A percentile compares a stretch with the other conserved stretches of the same genome.
Evolutionary conservation across 2,329 filamentous ascomycete species (phyloP).

Genomic region (Hymenoscyphus scutula): DNA sequence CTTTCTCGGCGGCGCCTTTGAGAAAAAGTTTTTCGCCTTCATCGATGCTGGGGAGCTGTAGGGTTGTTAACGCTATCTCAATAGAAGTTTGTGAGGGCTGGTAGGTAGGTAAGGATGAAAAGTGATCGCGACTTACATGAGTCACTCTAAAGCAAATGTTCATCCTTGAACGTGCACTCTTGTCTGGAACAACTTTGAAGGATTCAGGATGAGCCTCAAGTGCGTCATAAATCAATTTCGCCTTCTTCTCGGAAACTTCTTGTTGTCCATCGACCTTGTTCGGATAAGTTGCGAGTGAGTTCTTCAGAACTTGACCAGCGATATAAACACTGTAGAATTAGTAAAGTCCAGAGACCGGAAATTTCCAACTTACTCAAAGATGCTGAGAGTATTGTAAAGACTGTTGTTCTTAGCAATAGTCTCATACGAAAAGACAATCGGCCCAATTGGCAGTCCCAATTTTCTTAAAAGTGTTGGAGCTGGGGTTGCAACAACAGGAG

Average conservation of each 20-base stretch:
- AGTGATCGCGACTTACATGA: conserved; percentile 38
- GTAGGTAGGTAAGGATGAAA: too few relatives aligned
- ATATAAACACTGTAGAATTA: conserved; percentile 68
- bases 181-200: conserved; percentile 78
- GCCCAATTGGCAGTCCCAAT: conserved; percentile 73
- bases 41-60: conserved; percentile 52
- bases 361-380: conserved; percentile 63
- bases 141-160: conserved; percentile 87
- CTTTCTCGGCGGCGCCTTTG: conserved; percentile 63
- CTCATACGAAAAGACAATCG: conserved; percentile 78
- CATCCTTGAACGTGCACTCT: conserved; percentile 77
- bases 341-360: conserved; percentile 10
- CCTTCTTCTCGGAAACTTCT: conserved; percentile 70
- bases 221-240: conserved; percentile 69
- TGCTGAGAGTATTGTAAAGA: conserved; percentile 92
- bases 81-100: too few relatives aligned
- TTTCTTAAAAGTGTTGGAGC: conserved; percentile 67
- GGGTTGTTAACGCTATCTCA: conserved; percentile 6
- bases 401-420: conserved; percentile 90
- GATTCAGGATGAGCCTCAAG: conserved; percentile 70
- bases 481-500: conserved; percentile 64
- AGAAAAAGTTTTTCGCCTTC: conserved; percentile 79
- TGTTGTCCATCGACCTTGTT: conserved; percentile 76
- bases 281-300: conserved; percentile 63
- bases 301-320: conserved; percentile 82